Percentiles rank a stretch among this genome's conserved stretches.
phyloP scores from a whole-genome alignment of 805 yeast genomes.

The Debaryomyces prosopidis region DNA sequence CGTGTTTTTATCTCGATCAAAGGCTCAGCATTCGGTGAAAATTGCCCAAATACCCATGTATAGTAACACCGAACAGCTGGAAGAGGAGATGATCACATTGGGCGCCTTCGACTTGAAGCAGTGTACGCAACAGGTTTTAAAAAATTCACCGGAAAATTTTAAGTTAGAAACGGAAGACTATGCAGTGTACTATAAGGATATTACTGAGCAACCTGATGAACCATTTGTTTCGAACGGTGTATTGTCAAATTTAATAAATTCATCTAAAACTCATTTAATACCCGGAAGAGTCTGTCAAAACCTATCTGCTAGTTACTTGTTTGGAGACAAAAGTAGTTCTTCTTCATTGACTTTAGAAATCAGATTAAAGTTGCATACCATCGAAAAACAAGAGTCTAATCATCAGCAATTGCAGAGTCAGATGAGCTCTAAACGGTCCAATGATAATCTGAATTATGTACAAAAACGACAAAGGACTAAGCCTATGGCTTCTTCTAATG shows the following conservation, averaged over 20 bases:
- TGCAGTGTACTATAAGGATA: constrained; percentile 47
- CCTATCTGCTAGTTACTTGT: constrained; percentile 45
- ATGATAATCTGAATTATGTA: constrained; percentile 7
- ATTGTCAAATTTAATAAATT: constrained; percentile 28
- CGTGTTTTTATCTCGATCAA: constrained; percentile 43
- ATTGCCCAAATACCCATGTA: constrained; percentile 37
- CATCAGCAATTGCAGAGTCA: constrained; percentile 7
- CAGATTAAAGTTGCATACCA: constrained; percentile 49
- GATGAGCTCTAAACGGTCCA: constrained; percentile 8
- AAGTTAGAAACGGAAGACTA: constrained; percentile 38
- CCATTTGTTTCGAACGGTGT: constrained; percentile 47
- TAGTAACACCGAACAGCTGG: constrained; percentile 11
- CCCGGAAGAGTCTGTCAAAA: constrained; percentile 63
- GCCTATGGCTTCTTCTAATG: constrained; percentile 4
- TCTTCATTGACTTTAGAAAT: constrained; percentile 57
- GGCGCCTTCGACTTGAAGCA: constrained; percentile 43
- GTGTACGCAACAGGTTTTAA: constrained; percentile 39
- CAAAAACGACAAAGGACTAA: constrained; percentile 5
- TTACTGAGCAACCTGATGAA: constrained; percentile 49
- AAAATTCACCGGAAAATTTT: constrained; percentile 45
- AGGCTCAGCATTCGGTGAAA: constrained; percentile 32
- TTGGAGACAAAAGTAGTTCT: constrained; percentile 35
- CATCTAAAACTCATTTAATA: constrained; percentile 28
- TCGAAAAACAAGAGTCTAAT: constrained; percentile 18
- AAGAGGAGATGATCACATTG: constrained; percentile 32